A percentile compares a stretch with the other conserved stretches of the same genome.
Evolutionary conservation across 176 grass and related monocot species (phyloP).

Genomic region (Elaeis guineensis): DNA sequence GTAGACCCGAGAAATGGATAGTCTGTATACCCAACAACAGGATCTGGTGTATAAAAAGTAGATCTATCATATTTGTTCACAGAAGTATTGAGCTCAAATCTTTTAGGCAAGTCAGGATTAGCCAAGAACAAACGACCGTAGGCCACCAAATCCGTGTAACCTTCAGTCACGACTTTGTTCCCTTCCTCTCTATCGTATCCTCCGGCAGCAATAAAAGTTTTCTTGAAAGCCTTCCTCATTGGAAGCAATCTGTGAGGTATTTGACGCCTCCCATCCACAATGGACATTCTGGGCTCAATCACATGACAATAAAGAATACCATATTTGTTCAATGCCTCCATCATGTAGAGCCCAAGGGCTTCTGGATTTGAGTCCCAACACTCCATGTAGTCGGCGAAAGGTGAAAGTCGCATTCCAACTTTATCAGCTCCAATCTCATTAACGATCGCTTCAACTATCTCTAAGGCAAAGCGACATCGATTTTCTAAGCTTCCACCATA

Average conservation of each 20-base stretch:
- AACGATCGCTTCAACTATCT: slow-evolving; percentile 28
- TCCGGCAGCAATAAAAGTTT: slow-evolving; percentile 36
- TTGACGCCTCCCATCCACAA: slow-evolving; percentile 10
- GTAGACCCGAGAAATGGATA: slow-evolving; percentile 37
- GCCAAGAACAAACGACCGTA: slow-evolving; percentile 53
- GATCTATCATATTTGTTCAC: slow-evolving; percentile 45
- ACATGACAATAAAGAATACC: slow-evolving; percentile 41
- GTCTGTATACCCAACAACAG: slow-evolving; percentile 36
- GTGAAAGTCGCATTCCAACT: slow-evolving; percentile 43
- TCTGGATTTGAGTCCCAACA: slow-evolving; percentile 35
- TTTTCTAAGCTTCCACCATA: slow-evolving; percentile 40
- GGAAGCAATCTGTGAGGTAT: slow-evolving; percentile 24
- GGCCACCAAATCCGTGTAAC: slow-evolving; percentile 34
- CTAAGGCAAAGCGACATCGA: slow-evolving; percentile 37
- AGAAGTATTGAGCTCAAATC: slow-evolving; percentile 20
- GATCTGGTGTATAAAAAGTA: slow-evolving; percentile 39
- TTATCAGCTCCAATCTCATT: slow-evolving; percentile 23
- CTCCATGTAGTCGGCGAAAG: slow-evolving; percentile 26
- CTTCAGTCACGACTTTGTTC: slow-evolving; percentile 28
- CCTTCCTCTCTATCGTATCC: slow-evolving; percentile 48
- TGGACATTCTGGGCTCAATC: slow-evolving; percentile 40
- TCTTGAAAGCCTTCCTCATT: slow-evolving; percentile 39
- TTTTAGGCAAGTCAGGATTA: slow-evolving; percentile 42
- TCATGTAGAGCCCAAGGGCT: slow-evolving; percentile 40
- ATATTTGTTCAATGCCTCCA: slow-evolving; percentile 25